Evolutionary conservation across 805 yeast species (phyloP), one percentile per base, ranked within the genome.

Genomic region (Millerozyma miso): DNA sequence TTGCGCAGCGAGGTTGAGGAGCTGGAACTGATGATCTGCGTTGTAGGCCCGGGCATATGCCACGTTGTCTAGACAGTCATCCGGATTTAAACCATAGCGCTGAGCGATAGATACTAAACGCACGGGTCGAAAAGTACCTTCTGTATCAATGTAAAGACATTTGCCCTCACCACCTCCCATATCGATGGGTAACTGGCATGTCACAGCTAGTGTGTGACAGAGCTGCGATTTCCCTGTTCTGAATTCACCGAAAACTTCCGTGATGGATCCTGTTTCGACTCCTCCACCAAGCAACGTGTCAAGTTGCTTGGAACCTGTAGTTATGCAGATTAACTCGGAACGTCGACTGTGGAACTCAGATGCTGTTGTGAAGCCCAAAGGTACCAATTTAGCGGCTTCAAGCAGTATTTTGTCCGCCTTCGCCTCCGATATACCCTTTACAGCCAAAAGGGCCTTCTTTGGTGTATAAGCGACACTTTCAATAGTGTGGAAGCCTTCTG

Each of bases 91-190:
- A 0, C 97, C 97, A 59, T 85, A 93, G 53, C 99, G 74, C 59
- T 83, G 83, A 2, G 97, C 96, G 51, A 93, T 89, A 0, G 96
- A 83, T 6, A 87, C 85, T 52, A 93, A 72, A 54, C 99, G 77
- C 35, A 83, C 84, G 1, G 98, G 97, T 59, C 99, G 77, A 62
- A 93, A 93, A 1, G 99, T 93, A 15, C 97, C 97, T 60, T 91
- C 99, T 0, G 98, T 91, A 58, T 93, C 99, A 47, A 93, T 90
- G 60, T 87, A 93, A 42, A 93, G 71, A 63, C 97, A 91, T 65
- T 93, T 89, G 29, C 99, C 99, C 68, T 93, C 99, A 40, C 97
- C 99, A 47, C 99, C 99, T 33, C 97, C 97, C 85, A 86, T 84
- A 59, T 90, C 97, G 39, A 91, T 79, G 3, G 98, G 98, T 43